Conservation (phyloP, 495 filamentous ascomycete species). For the Talaromyces stipitatus region DNA sequence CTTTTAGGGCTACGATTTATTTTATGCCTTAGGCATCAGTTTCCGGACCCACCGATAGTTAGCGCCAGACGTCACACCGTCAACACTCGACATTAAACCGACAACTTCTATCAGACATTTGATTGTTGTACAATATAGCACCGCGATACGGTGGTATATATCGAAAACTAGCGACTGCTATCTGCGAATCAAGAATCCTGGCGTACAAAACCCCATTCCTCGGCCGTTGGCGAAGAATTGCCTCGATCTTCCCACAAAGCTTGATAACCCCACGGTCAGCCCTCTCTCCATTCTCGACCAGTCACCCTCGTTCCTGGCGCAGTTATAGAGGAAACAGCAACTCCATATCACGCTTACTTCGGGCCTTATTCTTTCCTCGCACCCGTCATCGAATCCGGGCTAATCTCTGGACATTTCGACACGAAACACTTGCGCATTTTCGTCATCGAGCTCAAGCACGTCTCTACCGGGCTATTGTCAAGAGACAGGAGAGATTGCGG, state of each 20-base stretch:
- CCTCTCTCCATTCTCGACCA: constrained; percentile 11
- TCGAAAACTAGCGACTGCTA: neutral
- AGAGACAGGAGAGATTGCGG: constrained; percentile 48
- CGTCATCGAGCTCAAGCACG: constrained; percentile 62
- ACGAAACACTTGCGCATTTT: constrained; percentile 65
- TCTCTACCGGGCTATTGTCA: constrained; percentile 65
- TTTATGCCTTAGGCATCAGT: neutral
- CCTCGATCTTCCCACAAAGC: constrained; percentile 10
- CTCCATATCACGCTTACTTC: constrained; percentile 19
- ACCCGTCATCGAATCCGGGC: constrained; percentile 52
- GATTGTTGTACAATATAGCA: neutral
- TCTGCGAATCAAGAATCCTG: constrained; percentile 17
- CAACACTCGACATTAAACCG: neutral
- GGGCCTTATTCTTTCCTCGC: constrained; percentile 48
- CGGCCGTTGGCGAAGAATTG: constrained; percentile 18
- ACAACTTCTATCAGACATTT: neutral
- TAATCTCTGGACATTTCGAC: constrained; percentile 56
- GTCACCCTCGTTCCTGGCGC: constrained; percentile 3
- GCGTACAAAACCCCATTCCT: constrained; percentile 32
- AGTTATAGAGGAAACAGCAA: constrained; percentile 5
- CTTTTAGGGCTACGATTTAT: neutral
- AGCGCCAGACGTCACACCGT: neutral
- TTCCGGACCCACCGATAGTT: neutral
- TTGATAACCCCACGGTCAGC: constrained; percentile 13
- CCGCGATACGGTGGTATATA: neutral